phyloP scores from a whole-genome alignment of 305 asterid genomes.

The Nicotiana rustica region DNA sequence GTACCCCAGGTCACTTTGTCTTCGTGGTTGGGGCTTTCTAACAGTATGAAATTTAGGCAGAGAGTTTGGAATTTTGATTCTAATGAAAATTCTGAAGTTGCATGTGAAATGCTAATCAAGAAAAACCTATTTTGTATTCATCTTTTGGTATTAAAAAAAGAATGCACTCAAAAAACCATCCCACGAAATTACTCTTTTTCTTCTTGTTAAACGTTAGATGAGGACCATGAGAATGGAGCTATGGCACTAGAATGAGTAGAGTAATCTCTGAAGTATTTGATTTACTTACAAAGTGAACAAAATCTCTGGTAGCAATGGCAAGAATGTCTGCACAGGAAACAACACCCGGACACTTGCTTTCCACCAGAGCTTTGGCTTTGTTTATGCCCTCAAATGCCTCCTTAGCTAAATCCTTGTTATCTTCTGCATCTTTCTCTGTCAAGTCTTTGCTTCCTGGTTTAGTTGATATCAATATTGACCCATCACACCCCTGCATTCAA shows the following conservation, averaged over 20 bases:
- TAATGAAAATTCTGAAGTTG: not conserved
- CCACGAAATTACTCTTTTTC: no score
- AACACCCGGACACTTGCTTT: constrained; percentile 89
- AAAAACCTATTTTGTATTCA: not conserved
- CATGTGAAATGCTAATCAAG: not conserved
- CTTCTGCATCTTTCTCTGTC: constrained; percentile 86
- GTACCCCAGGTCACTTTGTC: not conserved
- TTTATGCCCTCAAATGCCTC: constrained; percentile 78
- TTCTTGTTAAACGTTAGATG: not conserved
- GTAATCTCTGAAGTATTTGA: not conserved
- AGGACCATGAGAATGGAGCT: constrained; percentile 1
- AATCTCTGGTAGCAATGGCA: constrained; percentile 93
- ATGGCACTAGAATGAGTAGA: not conserved
- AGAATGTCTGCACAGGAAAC: constrained; percentile 97
- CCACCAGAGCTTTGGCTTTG: constrained; percentile 75
- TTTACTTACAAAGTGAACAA: constrained; percentile 78
- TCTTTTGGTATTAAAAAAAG: not conserved
- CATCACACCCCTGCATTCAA: constrained; percentile 83
- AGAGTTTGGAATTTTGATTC: not conserved
- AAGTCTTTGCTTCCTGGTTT: constrained; percentile 66
- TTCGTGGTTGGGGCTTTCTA: not conserved
- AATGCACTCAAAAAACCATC: no score
- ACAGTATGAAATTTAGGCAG: not conserved
- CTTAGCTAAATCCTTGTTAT: constrained; percentile 72
- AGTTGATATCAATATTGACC: constrained; percentile 68